phyloP scores from a whole-genome alignment of 1,284 basidiomycete species.

The Trichosporon sp. region DNA sequence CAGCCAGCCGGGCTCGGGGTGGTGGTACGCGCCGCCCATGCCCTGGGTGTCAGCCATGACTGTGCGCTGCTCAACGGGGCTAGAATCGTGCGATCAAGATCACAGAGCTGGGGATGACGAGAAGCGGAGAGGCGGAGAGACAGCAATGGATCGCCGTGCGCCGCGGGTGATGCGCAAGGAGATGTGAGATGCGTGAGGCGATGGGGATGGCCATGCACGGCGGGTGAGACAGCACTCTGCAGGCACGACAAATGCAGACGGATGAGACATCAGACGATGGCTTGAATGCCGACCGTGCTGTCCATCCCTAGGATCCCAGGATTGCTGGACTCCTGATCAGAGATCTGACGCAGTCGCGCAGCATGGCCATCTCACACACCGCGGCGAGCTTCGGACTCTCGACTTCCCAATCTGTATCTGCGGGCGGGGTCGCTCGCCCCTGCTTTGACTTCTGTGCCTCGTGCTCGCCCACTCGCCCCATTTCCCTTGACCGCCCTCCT shows the following conservation, averaged over 20 bases:
- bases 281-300: background rate
- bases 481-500: background rate
- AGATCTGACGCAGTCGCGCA: too few relatives aligned
- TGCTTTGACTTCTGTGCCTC: too few relatives aligned
- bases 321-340: too few relatives aligned
- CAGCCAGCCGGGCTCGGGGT: constrained; percentile 14
- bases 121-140: background rate
- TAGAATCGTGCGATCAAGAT: background rate
- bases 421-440: too few relatives aligned
- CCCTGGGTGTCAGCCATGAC: constrained; percentile 10
- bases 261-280: background rate
- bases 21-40: constrained; percentile 15
- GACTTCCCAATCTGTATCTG: too few relatives aligned
- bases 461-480: background rate
- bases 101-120: background rate
- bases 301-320: too few relatives aligned
- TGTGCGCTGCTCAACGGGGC: too few relatives aligned
- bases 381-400: too few relatives aligned
- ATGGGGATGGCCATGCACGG: too few relatives aligned
- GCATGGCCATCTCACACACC: too few relatives aligned
- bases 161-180: too few relatives aligned
- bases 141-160: background rate
- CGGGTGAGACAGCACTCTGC: background rate
- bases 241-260: background rate
- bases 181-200: too few relatives aligned